A percentile compares a stretch with the other conserved stretches of the same genome.
Conservation (phyloP, 225 moss, liverwort and hornwort species). For the Straminergon stramineum region DNA sequence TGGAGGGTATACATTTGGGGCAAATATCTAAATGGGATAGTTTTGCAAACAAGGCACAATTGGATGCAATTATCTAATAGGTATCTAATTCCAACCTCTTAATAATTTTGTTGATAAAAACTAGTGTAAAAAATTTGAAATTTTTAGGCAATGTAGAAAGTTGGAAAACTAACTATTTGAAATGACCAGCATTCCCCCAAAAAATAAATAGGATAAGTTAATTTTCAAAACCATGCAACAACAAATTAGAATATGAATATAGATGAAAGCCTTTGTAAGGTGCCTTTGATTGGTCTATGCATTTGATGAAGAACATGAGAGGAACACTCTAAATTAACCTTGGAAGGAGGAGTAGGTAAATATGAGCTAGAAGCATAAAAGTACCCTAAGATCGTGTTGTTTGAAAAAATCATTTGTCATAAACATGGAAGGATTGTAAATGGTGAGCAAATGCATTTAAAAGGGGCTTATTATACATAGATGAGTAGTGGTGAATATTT, state of each 20-base stretch:
- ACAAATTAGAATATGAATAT: not conserved
- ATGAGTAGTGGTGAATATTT: not conserved
- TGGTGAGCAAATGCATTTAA: not conserved
- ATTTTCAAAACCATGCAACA: not conserved
- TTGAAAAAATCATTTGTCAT: fast-evolving
- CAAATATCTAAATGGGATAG: not conserved
- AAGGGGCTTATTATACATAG: fast-evolving
- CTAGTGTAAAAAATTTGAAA: not conserved
- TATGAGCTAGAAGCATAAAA: fast-evolving
- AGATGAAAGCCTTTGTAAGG: not conserved
- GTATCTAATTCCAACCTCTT: not conserved
- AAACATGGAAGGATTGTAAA: fast-evolving
- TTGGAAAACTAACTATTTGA: not conserved
- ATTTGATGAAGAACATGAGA: not conserved
- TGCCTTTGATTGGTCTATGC: not conserved
- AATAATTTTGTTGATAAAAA: too few relatives aligned
- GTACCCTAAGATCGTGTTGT: fast-evolving
- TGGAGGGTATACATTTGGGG: not conserved
- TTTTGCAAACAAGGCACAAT: not conserved
- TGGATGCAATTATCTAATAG: not conserved
- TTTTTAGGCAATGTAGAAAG: not conserved
- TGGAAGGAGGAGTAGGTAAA: fast-evolving
- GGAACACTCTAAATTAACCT: not conserved
- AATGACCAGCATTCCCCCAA: fast-evolving
- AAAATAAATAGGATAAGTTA: not conserved